These are phyloP conservation scores for Solanum arcanum DNA, from an alignment of 257 asterid species.

Conservation along the genomic window DNA sequence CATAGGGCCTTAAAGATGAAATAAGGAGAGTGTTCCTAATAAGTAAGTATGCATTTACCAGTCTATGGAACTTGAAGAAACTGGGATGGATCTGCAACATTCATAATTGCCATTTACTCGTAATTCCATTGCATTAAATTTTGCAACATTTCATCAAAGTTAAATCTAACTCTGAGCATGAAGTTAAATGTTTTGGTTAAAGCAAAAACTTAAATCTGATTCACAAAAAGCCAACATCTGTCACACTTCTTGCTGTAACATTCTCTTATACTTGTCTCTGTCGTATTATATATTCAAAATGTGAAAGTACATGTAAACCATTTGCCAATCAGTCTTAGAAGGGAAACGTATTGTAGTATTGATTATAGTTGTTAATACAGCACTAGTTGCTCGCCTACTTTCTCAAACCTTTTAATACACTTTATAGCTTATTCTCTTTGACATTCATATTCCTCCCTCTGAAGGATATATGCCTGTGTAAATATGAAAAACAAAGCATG, in stretches of 20 bases:
- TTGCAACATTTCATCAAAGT: neutral
- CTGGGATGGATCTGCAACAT: conserved; percentile 94
- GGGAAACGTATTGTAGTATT: neutral
- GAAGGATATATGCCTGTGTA: too few relatives aligned
- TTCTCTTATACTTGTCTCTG: neutral
- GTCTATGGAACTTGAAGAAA: too few relatives aligned
- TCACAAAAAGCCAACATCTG: conserved; percentile 48
- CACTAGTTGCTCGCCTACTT: too few relatives aligned
- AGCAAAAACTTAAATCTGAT: conserved; percentile 69
- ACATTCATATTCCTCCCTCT: too few relatives aligned
- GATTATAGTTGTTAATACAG: neutral
- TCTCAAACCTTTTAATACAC: too few relatives aligned
- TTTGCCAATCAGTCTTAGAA: neutral
- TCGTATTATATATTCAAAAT: neutral
- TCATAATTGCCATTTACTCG: conserved; percentile 4
- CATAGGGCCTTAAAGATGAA: too few relatives aligned
- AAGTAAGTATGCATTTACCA: too few relatives aligned
- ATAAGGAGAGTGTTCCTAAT: too few relatives aligned
- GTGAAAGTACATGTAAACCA: neutral
- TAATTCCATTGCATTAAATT: neutral
- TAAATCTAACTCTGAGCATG: neutral
- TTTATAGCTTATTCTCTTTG: too few relatives aligned
- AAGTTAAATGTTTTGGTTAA: neutral
- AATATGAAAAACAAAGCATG: too few relatives aligned
- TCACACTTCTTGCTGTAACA: conserved; percentile 73